phyloP scores from a whole-genome alignment of 1,284 basidiomycete species.

The Irpex sp. region DNA sequence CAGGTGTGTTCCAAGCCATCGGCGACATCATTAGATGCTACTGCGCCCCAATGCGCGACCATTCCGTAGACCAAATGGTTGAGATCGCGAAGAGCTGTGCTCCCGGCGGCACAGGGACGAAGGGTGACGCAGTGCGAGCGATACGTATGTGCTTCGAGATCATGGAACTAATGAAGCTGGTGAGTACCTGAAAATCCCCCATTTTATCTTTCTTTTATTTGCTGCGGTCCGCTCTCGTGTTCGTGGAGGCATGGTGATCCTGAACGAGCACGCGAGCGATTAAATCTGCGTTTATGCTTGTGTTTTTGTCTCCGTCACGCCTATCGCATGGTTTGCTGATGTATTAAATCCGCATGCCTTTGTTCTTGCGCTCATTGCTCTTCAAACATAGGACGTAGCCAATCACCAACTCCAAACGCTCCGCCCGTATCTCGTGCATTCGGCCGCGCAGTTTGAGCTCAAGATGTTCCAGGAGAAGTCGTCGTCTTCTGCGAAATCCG shows the following conservation, averaged over 20 bases:
- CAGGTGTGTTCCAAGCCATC: conserved; percentile 76
- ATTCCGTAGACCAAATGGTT: conserved; percentile 82
- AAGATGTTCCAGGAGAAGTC: conserved; percentile 63
- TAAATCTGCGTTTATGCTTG: conserved; percentile 12
- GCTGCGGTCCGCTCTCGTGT: neutral
- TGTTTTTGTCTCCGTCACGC: neutral
- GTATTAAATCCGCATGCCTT: conserved; percentile 4
- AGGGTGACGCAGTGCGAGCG: conserved; percentile 68
- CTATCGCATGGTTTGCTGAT: conserved; percentile 7
- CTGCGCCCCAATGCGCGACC: conserved; percentile 91
- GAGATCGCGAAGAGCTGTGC: conserved; percentile 57
- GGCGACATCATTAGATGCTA: conserved; percentile 85
- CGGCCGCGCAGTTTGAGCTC: conserved; percentile 79
- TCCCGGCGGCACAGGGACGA: conserved; percentile 46
- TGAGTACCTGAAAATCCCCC: conserved; percentile 33
- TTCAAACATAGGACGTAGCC: conserved; percentile 73
- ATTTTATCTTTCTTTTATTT: conserved; percentile 8
- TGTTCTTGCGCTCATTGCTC: neutral
- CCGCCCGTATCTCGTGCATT: conserved; percentile 80
- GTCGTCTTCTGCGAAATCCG: conserved; percentile 23
- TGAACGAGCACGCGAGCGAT: neutral
- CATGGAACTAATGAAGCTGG: conserved; percentile 92
- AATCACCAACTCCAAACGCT: conserved; percentile 92
- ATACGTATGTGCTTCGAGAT: conserved; percentile 88
- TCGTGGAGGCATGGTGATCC: conserved; percentile 10